A percentile compares a stretch with the other conserved stretches of the same genome.
Conservation (phyloP, 805 yeast species). For the Starmerella bombi region DNA sequence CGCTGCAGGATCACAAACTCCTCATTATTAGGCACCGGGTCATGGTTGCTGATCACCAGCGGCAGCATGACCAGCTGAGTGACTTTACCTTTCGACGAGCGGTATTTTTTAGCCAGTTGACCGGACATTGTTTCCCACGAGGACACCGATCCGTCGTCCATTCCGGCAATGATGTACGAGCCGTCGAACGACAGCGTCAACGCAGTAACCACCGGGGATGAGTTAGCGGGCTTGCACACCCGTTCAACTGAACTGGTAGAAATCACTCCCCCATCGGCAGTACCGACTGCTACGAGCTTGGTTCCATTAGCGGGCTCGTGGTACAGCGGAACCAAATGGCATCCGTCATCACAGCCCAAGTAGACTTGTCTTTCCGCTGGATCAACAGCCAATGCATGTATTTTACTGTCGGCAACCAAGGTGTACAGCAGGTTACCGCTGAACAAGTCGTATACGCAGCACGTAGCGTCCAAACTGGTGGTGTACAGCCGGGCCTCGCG, state of each 20-base stretch:
- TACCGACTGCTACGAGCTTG: constrained; percentile 44
- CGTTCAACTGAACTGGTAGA: constrained; percentile 36
- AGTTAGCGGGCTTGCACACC: constrained; percentile 18
- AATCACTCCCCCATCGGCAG: constrained; percentile 40
- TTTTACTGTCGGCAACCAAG: constrained; percentile 49
- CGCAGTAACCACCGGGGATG: constrained; percentile 34
- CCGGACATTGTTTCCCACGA: constrained; percentile 43
- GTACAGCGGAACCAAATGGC: constrained; percentile 42
- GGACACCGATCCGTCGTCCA: constrained; percentile 50
- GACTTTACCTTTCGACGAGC: constrained; percentile 21
- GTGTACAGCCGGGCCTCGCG: constrained; percentile 55
- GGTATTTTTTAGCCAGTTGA: constrained; percentile 25
- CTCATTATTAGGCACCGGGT: constrained; percentile 5
- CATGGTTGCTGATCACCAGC: neutral
- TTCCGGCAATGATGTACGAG: constrained; percentile 59
- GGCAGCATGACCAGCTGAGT: constrained; percentile 13
- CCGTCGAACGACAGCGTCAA: constrained; percentile 62
- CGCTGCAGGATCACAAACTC: constrained; percentile 24
- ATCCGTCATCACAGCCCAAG: constrained; percentile 54
- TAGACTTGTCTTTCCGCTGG: constrained; percentile 68
- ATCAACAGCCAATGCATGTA: constrained; percentile 51
- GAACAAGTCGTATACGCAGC: constrained; percentile 52
- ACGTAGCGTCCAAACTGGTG: constrained; percentile 59
- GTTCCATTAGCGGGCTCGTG: constrained; percentile 29
- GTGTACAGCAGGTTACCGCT: constrained; percentile 45